Conservation (phyloP, 257 asterid genomes). For the Marsdenia floribunda region DNA sequence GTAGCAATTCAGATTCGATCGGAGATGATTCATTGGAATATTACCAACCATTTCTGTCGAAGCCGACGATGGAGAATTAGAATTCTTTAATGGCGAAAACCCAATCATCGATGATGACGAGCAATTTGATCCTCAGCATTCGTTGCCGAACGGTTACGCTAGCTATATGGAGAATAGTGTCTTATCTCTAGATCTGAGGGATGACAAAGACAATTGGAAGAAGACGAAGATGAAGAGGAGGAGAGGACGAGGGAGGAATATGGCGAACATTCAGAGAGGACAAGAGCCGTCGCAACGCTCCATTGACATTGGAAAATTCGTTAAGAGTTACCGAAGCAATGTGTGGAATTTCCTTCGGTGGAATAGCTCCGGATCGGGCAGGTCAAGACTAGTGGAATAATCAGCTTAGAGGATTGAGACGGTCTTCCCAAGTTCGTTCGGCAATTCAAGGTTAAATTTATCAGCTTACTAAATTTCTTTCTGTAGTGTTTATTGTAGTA, state of each 20-base stretch:
- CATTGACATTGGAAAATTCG: conserved; percentile 62
- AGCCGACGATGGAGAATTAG: conserved; percentile 31
- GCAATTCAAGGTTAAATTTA: background rate
- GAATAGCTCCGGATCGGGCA: conserved; percentile 70
- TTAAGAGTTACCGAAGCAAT: conserved; percentile 75
- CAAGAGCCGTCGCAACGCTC: conserved; percentile 69
- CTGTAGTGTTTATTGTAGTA: background rate
- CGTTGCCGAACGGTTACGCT: conserved; percentile 51
- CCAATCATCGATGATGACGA: conserved; percentile 13
- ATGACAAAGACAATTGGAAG: conserved; percentile 21
- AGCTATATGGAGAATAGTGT: conserved; percentile 38
- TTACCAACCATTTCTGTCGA: conserved; percentile 64
- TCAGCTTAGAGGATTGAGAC: conserved; percentile 39
- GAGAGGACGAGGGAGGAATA: conserved; percentile 34
- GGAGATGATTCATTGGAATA: conserved; percentile 50
- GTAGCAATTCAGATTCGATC: conserved; percentile 60
- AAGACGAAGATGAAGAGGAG: conserved; percentile 27
- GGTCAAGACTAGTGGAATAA: conserved; percentile 64
- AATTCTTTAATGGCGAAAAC: conserved; percentile 12
- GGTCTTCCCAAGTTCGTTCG: conserved; percentile 27
- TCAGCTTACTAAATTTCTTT: background rate
- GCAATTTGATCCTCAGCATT: conserved; percentile 23
- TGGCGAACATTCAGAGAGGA: conserved; percentile 70
- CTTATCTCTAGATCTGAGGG: conserved; percentile 57
- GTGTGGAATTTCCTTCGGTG: conserved; percentile 64